Evolutionary conservation across 345 rosid species (phyloP).

Genomic region (Hibiscus trionum): DNA sequence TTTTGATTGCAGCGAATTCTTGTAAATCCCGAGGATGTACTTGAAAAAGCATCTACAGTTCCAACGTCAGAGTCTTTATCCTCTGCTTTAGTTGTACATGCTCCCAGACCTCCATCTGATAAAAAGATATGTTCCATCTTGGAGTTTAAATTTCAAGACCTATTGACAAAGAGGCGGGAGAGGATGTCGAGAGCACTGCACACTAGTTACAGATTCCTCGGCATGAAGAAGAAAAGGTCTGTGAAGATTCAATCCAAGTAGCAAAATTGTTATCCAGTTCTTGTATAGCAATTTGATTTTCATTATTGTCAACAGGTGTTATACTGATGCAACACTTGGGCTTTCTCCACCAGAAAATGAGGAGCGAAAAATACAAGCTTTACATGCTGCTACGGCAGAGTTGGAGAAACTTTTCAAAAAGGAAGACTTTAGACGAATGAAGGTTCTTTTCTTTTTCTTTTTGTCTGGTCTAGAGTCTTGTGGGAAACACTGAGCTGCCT

Average conservation of each 20-base stretch:
- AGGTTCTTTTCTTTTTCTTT: constrained; percentile 36
- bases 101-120: constrained; percentile 37
- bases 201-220: constrained; percentile 26
- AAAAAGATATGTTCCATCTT: constrained; percentile 51
- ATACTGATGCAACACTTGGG: constrained; percentile 82
- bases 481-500: neutral
- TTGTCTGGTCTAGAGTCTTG: neutral
- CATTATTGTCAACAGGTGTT: constrained; percentile 42
- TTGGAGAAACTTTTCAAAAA: constrained; percentile 81
- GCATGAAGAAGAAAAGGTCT: constrained; percentile 39
- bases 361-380: constrained; percentile 67
- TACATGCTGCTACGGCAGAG: constrained; percentile 85
- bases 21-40: constrained; percentile 20
- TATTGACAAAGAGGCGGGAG: constrained; percentile 51
- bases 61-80: constrained; percentile 33
- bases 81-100: constrained; percentile 33
- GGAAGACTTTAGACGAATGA: constrained; percentile 83
- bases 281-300: constrained; percentile 1
- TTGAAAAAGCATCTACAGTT: constrained; percentile 28
- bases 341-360: constrained; percentile 74
- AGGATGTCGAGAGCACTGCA: constrained; percentile 46
- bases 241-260: constrained; percentile 14
- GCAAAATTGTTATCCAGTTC: constrained; percentile 6
- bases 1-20: constrained; percentile 15
- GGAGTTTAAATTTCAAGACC: constrained; percentile 66